These are phyloP conservation scores for Capsella bursapastoris DNA, from an alignment of 345 rosid species.

Conservation along the genomic window DNA sequence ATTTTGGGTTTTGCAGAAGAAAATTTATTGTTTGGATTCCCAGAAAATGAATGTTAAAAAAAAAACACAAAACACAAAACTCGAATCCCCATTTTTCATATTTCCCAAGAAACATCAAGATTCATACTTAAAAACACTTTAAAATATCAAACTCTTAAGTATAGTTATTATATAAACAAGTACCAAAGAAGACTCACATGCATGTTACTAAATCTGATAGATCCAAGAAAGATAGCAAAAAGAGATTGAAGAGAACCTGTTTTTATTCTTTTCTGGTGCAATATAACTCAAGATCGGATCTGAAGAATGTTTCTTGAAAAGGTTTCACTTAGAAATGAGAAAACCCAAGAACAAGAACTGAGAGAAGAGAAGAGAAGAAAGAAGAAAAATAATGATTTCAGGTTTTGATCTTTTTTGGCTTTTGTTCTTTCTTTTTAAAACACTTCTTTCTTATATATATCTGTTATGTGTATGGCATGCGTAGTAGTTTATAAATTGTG, in stretches of 20 bases:
- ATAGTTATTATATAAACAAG: background rate
- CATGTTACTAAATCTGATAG: constrained; percentile 26
- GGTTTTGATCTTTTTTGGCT: constrained; percentile 20
- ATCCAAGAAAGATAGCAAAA: background rate
- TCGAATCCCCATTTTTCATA: constrained; percentile 9
- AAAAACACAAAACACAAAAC: background rate
- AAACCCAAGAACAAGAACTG: constrained; percentile 11
- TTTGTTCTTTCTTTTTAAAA: constrained; percentile 18
- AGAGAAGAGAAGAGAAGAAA: background rate
- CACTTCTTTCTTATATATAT: background rate
- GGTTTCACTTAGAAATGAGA: constrained; percentile 28
- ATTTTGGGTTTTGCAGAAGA: constrained; percentile 15
- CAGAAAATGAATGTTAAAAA: constrained; percentile 18
- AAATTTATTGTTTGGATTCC: constrained; percentile 15
- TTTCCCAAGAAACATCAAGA: constrained; percentile 3
- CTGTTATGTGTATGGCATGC: constrained; percentile 1
- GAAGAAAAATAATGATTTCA: constrained; percentile 16
- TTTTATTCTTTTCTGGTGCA: constrained; percentile 16
- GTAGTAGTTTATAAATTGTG: constrained; percentile 1
- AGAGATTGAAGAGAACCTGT: constrained; percentile 24
- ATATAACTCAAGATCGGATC: constrained; percentile 34
- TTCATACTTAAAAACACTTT: background rate
- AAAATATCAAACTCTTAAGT: background rate
- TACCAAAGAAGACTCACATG: constrained; percentile 7
- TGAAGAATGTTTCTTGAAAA: constrained; percentile 30